A percentile compares a stretch with the other conserved stretches of the same genome.
Evolutionary conservation across 2,329 filamentous ascomycete genomes (phyloP).

Genomic region (Fusarium bactridioides): DNA sequence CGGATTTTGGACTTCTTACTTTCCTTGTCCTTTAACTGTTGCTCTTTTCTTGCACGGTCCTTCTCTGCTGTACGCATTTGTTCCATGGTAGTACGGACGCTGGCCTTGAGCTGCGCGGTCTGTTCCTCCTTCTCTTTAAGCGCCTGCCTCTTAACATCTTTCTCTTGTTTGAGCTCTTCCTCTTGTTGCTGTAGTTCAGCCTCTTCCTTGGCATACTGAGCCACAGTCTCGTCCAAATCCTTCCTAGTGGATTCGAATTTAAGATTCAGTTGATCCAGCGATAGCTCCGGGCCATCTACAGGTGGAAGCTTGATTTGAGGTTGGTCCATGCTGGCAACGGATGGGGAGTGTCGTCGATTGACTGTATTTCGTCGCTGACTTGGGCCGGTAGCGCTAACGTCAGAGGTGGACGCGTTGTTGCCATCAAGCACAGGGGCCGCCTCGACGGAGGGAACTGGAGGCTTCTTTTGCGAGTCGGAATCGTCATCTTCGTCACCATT

Average conservation of each 20-base stretch:
- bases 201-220: conserved; percentile 74
- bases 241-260: conserved; percentile 80
- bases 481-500: conserved; percentile 55
- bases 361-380: conserved; percentile 61
- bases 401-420: conserved; percentile 68
- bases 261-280: conserved; percentile 80
- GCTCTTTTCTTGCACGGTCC: conserved; percentile 80
- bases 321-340: conserved; percentile 65
- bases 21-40: conserved; percentile 72
- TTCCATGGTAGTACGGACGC: conserved; percentile 81
- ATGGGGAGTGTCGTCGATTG: conserved; percentile 80
- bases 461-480: conserved; percentile 56
- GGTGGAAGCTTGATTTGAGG: conserved; percentile 53
- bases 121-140: conserved; percentile 91
- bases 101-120: conserved; percentile 82
- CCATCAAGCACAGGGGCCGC: conserved; percentile 68
- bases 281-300: conserved; percentile 67
- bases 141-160: conserved; percentile 78
- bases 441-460: conserved; percentile 66
- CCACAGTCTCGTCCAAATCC: conserved; percentile 82
- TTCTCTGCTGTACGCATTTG: conserved; percentile 83
- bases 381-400: conserved; percentile 59
- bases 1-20: conserved; percentile 73
- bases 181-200: conserved; percentile 72
- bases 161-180: conserved; percentile 76